Conservation (phyloP, 768 basidiomycete genomes). For the Suillus discolor region DNA sequence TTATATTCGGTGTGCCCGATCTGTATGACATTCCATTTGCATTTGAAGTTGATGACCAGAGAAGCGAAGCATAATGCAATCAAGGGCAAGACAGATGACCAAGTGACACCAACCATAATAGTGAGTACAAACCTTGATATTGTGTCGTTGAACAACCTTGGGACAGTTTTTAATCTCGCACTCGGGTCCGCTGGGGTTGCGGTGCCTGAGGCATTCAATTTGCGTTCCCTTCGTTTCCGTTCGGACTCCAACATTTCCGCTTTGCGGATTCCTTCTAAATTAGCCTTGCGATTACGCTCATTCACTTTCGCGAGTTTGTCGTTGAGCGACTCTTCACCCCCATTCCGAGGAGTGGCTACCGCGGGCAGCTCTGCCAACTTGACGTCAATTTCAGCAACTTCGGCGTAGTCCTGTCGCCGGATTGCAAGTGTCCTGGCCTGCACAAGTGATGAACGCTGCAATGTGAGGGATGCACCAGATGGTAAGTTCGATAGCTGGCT, state of each 20-base stretch:
- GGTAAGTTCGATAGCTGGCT: slow-evolving; percentile 41
- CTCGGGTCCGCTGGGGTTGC: slow-evolving; percentile 58
- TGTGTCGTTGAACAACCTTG: slow-evolving; percentile 54
- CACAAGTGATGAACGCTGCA: slow-evolving; percentile 68
- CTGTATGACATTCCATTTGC: slow-evolving; percentile 20
- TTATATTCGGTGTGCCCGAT: slow-evolving; percentile 50
- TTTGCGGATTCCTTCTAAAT: slow-evolving; percentile 75
- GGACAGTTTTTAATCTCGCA: slow-evolving; percentile 66
- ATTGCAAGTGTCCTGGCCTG: slow-evolving; percentile 75
- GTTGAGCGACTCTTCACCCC: slow-evolving; percentile 33
- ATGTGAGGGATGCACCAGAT: slow-evolving; percentile 36
- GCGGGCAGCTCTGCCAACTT: slow-evolving; percentile 58
- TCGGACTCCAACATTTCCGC: slow-evolving; percentile 74
- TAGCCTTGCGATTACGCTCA: slow-evolving; percentile 86
- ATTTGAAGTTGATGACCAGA: slow-evolving; percentile 13
- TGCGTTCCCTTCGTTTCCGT: slow-evolving; percentile 69
- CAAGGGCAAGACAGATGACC: slow-evolving; percentile 17
- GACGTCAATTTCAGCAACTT: slow-evolving; percentile 62
- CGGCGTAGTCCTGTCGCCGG: slow-evolving; percentile 68
- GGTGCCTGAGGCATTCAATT: slow-evolving; percentile 45
- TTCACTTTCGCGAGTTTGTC: slow-evolving; percentile 78
- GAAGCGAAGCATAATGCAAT: slow-evolving; percentile 23
- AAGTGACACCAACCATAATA: slow-evolving; percentile 4
- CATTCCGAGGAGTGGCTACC: slow-evolving; percentile 21
- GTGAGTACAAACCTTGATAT: slow-evolving; percentile 59